Conservation (phyloP, 163 green algal genomes). For the Chlorella variabilis region DNA sequence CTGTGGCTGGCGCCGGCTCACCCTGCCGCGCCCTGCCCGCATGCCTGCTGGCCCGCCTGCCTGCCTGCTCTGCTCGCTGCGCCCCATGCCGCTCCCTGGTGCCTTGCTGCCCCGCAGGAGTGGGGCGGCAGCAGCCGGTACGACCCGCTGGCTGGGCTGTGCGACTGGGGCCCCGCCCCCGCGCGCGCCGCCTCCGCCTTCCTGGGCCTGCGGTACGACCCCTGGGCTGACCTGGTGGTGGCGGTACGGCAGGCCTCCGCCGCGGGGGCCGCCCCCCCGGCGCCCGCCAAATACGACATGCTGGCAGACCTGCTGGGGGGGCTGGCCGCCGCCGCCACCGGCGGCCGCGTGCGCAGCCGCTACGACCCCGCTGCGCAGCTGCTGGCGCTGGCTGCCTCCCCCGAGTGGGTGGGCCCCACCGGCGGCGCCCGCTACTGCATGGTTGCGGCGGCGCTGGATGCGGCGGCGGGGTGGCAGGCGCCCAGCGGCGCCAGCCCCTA, state of each 20-base stretch:
- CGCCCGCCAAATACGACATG: no score
- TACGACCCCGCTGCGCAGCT: conserved; percentile 9
- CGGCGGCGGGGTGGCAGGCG: conserved; percentile 9
- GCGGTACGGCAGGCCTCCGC: background rate
- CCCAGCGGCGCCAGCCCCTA: background rate
- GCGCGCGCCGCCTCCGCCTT: background rate
- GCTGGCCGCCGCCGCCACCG: background rate
- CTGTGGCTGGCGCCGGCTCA: no score
- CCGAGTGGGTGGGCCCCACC: conserved; percentile 5
- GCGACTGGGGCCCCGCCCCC: background rate
- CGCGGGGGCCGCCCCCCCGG: no score
- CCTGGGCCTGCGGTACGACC: background rate
- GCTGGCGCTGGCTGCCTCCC: background rate
- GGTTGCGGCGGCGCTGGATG: conserved; percentile 21
- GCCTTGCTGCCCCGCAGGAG: conserved; percentile 2
- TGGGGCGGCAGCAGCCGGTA: conserved; percentile 16
- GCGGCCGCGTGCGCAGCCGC: background rate
- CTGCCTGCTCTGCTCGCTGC: no score
- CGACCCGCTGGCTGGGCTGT: conserved; percentile 10
- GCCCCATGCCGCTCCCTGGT: background rate
- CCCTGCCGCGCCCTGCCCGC: no score
- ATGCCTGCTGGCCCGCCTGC: no score
- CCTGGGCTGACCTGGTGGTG: conserved; percentile 13
- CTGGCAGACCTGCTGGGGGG: conserved; percentile 1
- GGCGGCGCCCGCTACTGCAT: conserved; percentile 14